Conservation (phyloP, 176 grass and related monocot genomes). For the Oryza nivara region DNA sequence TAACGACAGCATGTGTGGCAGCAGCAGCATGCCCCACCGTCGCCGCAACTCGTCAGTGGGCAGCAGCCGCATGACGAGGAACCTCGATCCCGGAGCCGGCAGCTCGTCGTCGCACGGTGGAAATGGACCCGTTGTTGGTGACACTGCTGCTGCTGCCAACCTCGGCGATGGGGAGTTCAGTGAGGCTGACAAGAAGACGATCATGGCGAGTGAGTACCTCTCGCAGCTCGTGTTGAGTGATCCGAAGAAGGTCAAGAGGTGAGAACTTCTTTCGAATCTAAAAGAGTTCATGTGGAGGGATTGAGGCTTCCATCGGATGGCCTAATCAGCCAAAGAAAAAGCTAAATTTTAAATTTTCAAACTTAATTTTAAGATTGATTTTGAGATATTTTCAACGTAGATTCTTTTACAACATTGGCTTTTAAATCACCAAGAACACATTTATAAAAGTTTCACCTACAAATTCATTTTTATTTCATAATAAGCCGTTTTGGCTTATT, state of each 20-base stretch:
- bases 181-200: conserved; percentile 75
- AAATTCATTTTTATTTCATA: no score
- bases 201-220: conserved; percentile 67
- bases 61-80: conserved; percentile 56
- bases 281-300: not conserved
- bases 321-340: no score
- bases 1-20: conserved; percentile 56
- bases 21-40: conserved; percentile 40
- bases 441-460: no score
- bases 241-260: conserved; percentile 95
- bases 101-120: conserved; percentile 25
- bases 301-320: not conserved
- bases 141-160: conserved; percentile 41
- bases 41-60: conserved; percentile 74
- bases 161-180: conserved; percentile 61
- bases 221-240: conserved; percentile 62
- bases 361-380: no score
- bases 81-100: conserved; percentile 41
- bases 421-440: no score
- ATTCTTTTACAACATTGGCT: no score
- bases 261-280: not conserved
- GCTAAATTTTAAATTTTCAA: no score
- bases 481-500: no score
- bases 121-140: conserved; percentile 41
- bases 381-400: no score